Conservation (phyloP, 2,329 filamentous ascomycete genomes). For the Verticillium nonalfalfae region DNA sequence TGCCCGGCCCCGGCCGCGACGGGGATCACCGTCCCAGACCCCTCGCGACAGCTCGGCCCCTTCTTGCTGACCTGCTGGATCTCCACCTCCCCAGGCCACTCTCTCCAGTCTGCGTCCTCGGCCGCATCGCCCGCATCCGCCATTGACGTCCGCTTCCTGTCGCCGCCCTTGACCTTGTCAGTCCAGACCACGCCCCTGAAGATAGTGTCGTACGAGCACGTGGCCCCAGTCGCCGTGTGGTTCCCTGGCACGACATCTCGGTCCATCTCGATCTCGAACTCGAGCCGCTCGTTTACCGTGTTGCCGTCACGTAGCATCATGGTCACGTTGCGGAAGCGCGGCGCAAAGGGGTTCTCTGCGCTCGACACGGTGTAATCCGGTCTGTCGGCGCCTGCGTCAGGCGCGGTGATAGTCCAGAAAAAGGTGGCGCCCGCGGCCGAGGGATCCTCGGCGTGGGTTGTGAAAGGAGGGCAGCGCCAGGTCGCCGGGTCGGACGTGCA, state of each 20-base stretch:
- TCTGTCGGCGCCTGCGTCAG: constrained; percentile 25
- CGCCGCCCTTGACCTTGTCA: constrained; percentile 19
- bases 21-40: constrained; percentile 25
- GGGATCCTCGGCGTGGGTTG: constrained; percentile 29
- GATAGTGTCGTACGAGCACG: constrained; percentile 54
- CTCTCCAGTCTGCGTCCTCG: constrained; percentile 19
- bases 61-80: constrained; percentile 44
- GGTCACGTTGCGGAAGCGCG: constrained; percentile 45
- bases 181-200: constrained; percentile 57
- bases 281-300: constrained; percentile 45
- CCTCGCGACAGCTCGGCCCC: constrained; percentile 47
- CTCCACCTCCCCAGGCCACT: constrained; percentile 54
- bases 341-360: constrained; percentile 46
- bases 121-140: constrained; percentile 12
- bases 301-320: constrained; percentile 42
- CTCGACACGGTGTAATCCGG: constrained; percentile 47
- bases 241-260: constrained; percentile 46
- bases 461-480: constrained; percentile 58
- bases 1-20: constrained; percentile 26
- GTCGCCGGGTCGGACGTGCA: constrained; percentile 53
- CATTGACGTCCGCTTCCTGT: constrained; percentile 4
- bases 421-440: constrained; percentile 37
- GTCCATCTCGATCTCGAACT: constrained; percentile 46
- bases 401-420: constrained; percentile 51
- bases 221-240: constrained; percentile 33